Conservation (phyloP, 2,329 filamentous ascomycete genomes). For the Verticillium nonalfalfae region DNA sequence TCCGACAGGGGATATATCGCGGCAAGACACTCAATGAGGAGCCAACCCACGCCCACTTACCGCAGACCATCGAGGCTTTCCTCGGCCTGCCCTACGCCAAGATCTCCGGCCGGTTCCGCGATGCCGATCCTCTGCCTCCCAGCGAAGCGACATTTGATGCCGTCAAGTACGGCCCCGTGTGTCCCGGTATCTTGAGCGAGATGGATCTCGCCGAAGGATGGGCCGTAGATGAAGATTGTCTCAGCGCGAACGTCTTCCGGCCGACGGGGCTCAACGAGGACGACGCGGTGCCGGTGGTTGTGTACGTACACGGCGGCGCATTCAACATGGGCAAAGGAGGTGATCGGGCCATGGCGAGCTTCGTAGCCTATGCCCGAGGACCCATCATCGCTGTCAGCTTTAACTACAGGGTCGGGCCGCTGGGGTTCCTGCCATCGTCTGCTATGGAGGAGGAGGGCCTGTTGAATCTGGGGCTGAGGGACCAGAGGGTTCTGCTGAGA, state of each 20-base stretch:
- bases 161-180: conserved; percentile 28
- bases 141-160: conserved; percentile 21
- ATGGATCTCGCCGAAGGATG: conserved; percentile 16
- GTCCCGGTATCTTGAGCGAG: conserved; percentile 18
- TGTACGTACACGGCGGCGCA: conserved; percentile 58
- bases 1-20: conserved; percentile 33
- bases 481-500: conserved; percentile 51
- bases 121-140: conserved; percentile 25
- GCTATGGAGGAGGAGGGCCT: conserved; percentile 45
- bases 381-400: conserved; percentile 54
- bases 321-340: conserved; percentile 50
- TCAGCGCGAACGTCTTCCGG: conserved; percentile 46
- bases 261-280: conserved; percentile 11
- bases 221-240: conserved; percentile 41
- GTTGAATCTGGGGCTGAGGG: conserved; percentile 58
- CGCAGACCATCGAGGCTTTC: conserved; percentile 38
- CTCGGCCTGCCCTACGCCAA: conserved; percentile 44
- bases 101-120: conserved; percentile 39
- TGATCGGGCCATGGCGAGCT: conserved; percentile 54
- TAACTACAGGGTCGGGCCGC: conserved; percentile 57
- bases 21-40: conserved; percentile 23
- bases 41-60: conserved; percentile 16
- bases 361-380: conserved; percentile 48
- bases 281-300: conserved; percentile 35
- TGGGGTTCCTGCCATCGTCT: conserved; percentile 62